phyloP scores from a whole-genome alignment of 1,284 basidiomycete genomes.

The Cutaneotrichosporon mucoides region DNA sequence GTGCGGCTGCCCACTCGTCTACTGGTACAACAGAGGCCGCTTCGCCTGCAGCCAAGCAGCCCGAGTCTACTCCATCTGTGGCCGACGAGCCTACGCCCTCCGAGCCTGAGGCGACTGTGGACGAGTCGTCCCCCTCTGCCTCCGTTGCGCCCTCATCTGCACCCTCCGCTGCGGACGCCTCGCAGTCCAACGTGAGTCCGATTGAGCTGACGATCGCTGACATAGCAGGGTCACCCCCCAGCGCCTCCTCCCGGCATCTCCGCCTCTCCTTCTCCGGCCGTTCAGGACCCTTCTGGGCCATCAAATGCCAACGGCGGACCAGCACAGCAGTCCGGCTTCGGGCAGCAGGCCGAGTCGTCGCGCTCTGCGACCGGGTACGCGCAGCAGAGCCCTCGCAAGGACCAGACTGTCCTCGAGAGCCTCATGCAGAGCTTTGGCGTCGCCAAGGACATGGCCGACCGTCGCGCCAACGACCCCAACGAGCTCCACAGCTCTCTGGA shows the following conservation, averaged over 20 bases:
- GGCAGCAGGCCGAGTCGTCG: constrained; percentile 46
- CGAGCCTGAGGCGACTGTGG: constrained; percentile 3
- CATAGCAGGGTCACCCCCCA: constrained; percentile 21
- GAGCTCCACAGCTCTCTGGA: constrained; percentile 90
- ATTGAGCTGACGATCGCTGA: background rate
- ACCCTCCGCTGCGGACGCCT: background rate
- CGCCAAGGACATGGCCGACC: constrained; percentile 61
- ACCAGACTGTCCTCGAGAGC: constrained; percentile 69
- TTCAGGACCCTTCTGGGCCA: constrained; percentile 1
- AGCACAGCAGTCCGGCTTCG: constrained; percentile 8
- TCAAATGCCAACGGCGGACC: constrained; percentile 4
- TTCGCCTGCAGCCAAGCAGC: constrained; percentile 55
- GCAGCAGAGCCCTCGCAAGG: constrained; percentile 53
- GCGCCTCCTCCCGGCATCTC: constrained; percentile 28
- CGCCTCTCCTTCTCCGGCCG: constrained; percentile 26
- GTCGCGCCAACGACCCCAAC: constrained; percentile 78
- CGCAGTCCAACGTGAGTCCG: constrained; percentile 21
- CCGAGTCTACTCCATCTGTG: constrained; percentile 5
- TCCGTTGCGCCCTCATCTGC: constrained; percentile 2
- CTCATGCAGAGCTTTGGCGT: constrained; percentile 92
- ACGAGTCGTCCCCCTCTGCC: background rate
- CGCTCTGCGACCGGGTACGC: constrained; percentile 52
- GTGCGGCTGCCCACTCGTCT: constrained; percentile 11
- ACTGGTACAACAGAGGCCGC: too few relatives aligned
- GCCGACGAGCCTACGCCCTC: constrained; percentile 14